These are phyloP conservation scores for Bjerkandera adusta DNA, from an alignment of 1,284 basidiomycete species.

Conservation along the genomic window DNA sequence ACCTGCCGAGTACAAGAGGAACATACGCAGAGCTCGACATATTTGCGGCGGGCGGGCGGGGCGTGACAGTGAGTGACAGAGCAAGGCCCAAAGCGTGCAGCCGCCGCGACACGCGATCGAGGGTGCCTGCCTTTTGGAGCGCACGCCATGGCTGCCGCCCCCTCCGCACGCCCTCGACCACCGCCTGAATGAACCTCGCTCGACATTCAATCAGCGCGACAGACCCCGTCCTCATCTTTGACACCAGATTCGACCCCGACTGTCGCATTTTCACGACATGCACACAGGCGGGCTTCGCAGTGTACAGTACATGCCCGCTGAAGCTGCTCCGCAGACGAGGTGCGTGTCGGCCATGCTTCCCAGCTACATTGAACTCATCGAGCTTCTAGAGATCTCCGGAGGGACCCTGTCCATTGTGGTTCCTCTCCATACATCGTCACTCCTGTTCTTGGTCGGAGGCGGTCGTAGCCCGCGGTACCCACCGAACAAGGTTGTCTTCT, in stretches of 20 bases:
- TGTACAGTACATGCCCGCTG: slow-evolving; percentile 82
- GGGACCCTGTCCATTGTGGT: slow-evolving; percentile 79
- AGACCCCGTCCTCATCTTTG: slow-evolving; percentile 72
- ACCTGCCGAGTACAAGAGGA: not conserved
- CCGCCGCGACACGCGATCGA: slow-evolving; percentile 10
- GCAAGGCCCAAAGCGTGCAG: slow-evolving; percentile 7
- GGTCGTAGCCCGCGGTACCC: slow-evolving; percentile 89
- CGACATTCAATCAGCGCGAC: slow-evolving; percentile 84
- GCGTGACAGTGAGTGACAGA: slow-evolving; percentile 4
- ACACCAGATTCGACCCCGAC: slow-evolving; percentile 76
- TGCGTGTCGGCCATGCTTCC: slow-evolving; percentile 28
- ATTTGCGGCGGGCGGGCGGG: slow-evolving; percentile 2
- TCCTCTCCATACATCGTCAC: slow-evolving; percentile 80
- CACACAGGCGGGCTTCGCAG: slow-evolving; percentile 82
- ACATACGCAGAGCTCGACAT: slow-evolving; percentile 33
- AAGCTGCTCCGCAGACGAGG: slow-evolving; percentile 78
- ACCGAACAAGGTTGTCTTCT: slow-evolving; percentile 91
- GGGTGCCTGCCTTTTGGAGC: slow-evolving; percentile 13
- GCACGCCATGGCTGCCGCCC: slow-evolving; percentile 8
- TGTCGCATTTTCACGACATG: slow-evolving; percentile 81
- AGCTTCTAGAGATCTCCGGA: slow-evolving; percentile 60
- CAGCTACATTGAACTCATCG: not conserved
- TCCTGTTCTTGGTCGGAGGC: slow-evolving; percentile 89
- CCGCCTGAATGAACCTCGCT: slow-evolving; percentile 77
- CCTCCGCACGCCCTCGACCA: slow-evolving; percentile 5